phyloP scores from a whole-genome alignment of 2,329 filamentous ascomycete genomes.

The Diaporthe amygdali region DNA sequence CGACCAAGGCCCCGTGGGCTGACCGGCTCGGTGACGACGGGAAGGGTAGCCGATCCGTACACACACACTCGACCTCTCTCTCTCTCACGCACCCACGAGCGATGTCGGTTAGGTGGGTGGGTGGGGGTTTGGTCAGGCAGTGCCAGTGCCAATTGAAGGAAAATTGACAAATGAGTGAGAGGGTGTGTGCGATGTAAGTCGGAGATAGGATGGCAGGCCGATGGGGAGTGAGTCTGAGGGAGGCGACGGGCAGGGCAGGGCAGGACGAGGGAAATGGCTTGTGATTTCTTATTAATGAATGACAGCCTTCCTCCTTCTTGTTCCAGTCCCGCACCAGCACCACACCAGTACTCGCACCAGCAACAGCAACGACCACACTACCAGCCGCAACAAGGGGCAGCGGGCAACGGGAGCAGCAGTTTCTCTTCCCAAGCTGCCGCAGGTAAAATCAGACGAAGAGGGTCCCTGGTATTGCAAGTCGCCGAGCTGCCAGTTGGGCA shows the following conservation, averaged over 20 bases:
- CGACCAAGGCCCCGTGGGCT: constrained; percentile 2
- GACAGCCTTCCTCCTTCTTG: background rate
- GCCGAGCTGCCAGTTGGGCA: background rate
- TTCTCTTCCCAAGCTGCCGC: background rate
- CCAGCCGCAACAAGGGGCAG: background rate
- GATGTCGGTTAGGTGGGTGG: background rate
- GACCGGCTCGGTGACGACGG: constrained; percentile 11
- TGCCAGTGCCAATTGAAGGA: background rate
- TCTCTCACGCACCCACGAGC: background rate
- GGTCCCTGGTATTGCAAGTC: background rate
- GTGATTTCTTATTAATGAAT: constrained; percentile 5
- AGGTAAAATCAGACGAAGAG: constrained; percentile 1
- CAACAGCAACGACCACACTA: background rate
- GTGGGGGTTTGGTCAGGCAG: background rate
- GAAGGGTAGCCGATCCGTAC: constrained; percentile 3
- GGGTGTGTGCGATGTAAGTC: background rate
- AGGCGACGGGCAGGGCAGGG: background rate
- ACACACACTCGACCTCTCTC: background rate
- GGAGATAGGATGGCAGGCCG: background rate
- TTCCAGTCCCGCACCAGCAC: background rate
- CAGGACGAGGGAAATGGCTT: background rate
- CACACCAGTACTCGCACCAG: too few relatives aligned
- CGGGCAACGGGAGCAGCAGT: background rate
- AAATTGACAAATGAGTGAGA: background rate
- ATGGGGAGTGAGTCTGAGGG: background rate